phyloP scores from a whole-genome alignment of 495 filamentous ascomycete genomes.

The Penicillium soppii region DNA sequence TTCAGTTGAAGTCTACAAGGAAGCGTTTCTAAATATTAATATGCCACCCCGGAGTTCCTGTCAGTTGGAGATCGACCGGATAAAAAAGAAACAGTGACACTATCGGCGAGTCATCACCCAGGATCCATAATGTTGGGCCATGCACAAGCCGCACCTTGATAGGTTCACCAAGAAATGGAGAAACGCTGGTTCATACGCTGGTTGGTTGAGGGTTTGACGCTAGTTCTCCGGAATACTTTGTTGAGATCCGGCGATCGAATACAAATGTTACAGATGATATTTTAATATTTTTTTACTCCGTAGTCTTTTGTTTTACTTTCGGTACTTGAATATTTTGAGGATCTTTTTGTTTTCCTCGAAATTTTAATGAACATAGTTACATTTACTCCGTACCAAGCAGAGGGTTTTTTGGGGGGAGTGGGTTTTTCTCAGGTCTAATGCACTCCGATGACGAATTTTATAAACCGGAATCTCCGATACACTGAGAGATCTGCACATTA shows the following conservation, averaged over 20 bases:
- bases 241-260: slow-evolving; percentile 28
- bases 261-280: slow-evolving; percentile 8
- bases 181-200: slow-evolving; percentile 6
- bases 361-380: too few species aligned
- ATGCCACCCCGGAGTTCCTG: slow-evolving; percentile 5
- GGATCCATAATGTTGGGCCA: slow-evolving; percentile 31
- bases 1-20: not conserved
- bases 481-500: slow-evolving; percentile 23
- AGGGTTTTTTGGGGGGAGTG: too few species aligned
- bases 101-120: slow-evolving; percentile 26
- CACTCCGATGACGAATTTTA: slow-evolving; percentile 6
- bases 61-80: slow-evolving; percentile 17
- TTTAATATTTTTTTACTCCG: too few species aligned
- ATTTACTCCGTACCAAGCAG: too few species aligned
- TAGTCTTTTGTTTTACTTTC: too few species aligned
- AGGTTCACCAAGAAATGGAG: slow-evolving; percentile 15
- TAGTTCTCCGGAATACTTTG: slow-evolving; percentile 24
- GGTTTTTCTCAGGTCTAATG: not conserved
- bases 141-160: slow-evolving; percentile 25
- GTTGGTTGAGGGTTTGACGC: slow-evolving; percentile 19
- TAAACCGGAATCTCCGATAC: slow-evolving; percentile 13
- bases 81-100: slow-evolving; percentile 3
- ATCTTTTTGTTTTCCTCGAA: too few species aligned
- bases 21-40: not conserved
- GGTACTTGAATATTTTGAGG: too few species aligned